Base-by-base conservation (phyloP, 495 filamentous ascomycete species). In the Aspergillus egyptiacus region DNA sequence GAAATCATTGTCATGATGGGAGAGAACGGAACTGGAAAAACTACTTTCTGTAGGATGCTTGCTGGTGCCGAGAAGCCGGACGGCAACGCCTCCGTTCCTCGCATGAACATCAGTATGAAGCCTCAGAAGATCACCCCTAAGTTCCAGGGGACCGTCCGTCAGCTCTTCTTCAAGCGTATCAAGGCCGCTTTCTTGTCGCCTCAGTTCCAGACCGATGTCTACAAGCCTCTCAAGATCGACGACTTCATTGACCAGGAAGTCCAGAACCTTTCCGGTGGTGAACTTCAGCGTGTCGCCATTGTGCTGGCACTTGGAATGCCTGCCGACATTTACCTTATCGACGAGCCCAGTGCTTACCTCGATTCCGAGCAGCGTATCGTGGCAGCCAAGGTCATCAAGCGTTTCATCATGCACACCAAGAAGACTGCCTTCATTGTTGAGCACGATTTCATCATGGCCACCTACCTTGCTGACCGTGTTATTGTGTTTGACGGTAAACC, bases 371-470 rank as follows among this genome's bases (percentile, higher is more conserved):
- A 98, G 72, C 91, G 93, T 86, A 96, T 98, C 56, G 81, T 97
- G 50, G 93, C 91, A 52, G 85, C 89, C 39, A 82, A 91, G 62
- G 93, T 97, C 58, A 98, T 98, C 74, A 98, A 98, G 76, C 85
- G 93, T 51, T 98, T 96, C 79, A 96, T 98, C 60, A 98, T 97
- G 93, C 91, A 97, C 76, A 82, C 88, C 48, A 97, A 98, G 84
- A 97, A 97, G 79, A 97, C 93, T 1, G 93, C 94, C 28, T 97
- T 98, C 67, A 81, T 98, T 54, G 93, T 97, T 58, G 93, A 98
- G 82, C 93, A 98, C 85, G 94, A 98, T 82, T 97, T 98, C 74
- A 97, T 96, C 75, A 97, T 97, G 93, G 90, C 89, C 23, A 87
- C 93, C 14, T 98, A 98, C 66, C 82, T 97, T 15, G 93, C 94